A percentile compares a stretch with the other conserved stretches of the same genome.
These are phyloP conservation scores for Hibiscus trionum DNA, from an alignment of 345 rosid genomes.

Conservation along the genomic window DNA sequence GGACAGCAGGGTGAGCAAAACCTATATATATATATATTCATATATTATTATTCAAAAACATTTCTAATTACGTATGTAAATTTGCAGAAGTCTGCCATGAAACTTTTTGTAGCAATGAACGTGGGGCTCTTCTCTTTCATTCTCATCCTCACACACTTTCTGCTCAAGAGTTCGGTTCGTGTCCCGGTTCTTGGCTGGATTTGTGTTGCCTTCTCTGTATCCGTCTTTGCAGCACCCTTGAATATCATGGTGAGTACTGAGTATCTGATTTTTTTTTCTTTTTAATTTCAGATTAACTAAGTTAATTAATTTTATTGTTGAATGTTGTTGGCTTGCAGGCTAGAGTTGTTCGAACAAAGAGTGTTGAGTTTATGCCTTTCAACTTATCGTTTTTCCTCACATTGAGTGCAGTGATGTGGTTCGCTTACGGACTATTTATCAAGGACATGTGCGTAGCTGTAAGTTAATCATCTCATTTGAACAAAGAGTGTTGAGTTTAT, in stretches of 20 bases:
- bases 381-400: slow-evolving; percentile 81
- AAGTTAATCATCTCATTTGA: slow-evolving; percentile 17
- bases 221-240: slow-evolving; percentile 85
- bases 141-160: slow-evolving; percentile 35
- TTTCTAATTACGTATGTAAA: neutral
- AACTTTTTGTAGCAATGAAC: slow-evolving; percentile 42
- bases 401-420: slow-evolving; percentile 75
- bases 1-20: slow-evolving; percentile 20
- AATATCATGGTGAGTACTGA: slow-evolving; percentile 46
- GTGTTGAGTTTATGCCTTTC: slow-evolving; percentile 94
- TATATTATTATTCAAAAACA: too few relatives aligned
- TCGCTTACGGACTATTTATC: slow-evolving; percentile 52
- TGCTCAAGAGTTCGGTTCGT: slow-evolving; percentile 16
- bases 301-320: neutral
- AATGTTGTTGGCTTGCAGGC: neutral
- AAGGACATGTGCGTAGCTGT: slow-evolving; percentile 65
- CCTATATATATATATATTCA: too few relatives aligned
- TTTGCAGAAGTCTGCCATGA: slow-evolving; percentile 54
- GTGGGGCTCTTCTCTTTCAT: slow-evolving; percentile 45
- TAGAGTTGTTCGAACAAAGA: slow-evolving; percentile 53
- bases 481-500: too few relatives aligned
- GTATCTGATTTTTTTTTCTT: neutral
- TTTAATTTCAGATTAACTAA: neutral
- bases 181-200: slow-evolving; percentile 65
- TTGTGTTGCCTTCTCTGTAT: slow-evolving; percentile 56